These are phyloP conservation scores for Mycena galericulata DNA, from an alignment of 768 basidiomycete species.

Conservation along the genomic window DNA sequence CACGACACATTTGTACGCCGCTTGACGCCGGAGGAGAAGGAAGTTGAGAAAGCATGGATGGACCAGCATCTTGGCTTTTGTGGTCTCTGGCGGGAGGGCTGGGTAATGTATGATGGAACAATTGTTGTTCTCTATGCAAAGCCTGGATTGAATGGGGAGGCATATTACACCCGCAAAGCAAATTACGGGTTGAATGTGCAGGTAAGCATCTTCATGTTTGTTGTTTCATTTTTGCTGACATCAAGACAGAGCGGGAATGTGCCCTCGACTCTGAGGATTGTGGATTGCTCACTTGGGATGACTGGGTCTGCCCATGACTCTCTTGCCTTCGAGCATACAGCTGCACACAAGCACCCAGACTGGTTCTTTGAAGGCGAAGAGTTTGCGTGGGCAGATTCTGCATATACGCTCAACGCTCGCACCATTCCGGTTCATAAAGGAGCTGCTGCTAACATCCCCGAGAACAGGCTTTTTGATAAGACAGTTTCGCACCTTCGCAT, in stretches of 20 bases:
- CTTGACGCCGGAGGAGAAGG: slow-evolving; percentile 2
- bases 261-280: slow-evolving; percentile 43
- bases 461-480: slow-evolving; percentile 46
- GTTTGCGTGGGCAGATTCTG: slow-evolving; percentile 36
- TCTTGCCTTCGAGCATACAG: slow-evolving; percentile 46
- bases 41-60: not conserved
- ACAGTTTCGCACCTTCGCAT: slow-evolving; percentile 43
- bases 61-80: not conserved
- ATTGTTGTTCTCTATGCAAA: too few species aligned
- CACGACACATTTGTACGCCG: not conserved
- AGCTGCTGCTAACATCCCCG: slow-evolving; percentile 41
- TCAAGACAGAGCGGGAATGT: slow-evolving; percentile 50
- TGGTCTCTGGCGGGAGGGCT: not conserved
- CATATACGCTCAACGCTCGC: slow-evolving; percentile 45
- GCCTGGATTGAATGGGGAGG: too few species aligned
- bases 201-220: too few species aligned
- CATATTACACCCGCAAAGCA: too few species aligned
- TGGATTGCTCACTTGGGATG: slow-evolving; percentile 47
- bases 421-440: slow-evolving; percentile 44
- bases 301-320: slow-evolving; percentile 52
- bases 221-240: too few species aligned
- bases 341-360: slow-evolving; percentile 38
- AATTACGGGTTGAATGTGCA: too few species aligned
- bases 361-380: slow-evolving; percentile 46
- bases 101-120: slow-evolving; percentile 5